A percentile compares a stretch with the other conserved stretches of the same genome.
These are phyloP conservation scores for Plantago major DNA, from an alignment of 257 asterid genomes.

Conservation along the genomic window DNA sequence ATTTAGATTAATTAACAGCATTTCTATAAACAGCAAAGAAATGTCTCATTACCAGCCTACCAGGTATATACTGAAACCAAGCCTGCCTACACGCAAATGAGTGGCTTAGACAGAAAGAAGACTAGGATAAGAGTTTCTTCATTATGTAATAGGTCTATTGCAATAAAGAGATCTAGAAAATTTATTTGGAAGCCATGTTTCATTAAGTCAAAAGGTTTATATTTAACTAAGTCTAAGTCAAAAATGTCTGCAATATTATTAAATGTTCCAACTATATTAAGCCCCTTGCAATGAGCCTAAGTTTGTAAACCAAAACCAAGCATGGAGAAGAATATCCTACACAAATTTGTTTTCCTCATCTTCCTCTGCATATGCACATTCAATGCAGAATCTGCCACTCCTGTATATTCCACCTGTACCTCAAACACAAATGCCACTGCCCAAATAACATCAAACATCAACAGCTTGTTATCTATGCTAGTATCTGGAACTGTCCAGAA, in stretches of 20 bases:
- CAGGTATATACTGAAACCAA: too few relatives aligned
- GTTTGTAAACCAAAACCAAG: not conserved
- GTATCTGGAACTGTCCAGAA: constrained; percentile 33
- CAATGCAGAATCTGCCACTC: constrained; percentile 42
- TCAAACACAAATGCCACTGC: constrained; percentile 12
- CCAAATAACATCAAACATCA: constrained; percentile 36
- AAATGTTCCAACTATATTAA: not conserved
- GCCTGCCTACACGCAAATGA: too few relatives aligned
- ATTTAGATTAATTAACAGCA: too few relatives aligned
- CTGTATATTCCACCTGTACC: constrained; percentile 37
- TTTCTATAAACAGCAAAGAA: too few relatives aligned
- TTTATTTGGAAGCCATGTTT: too few relatives aligned
- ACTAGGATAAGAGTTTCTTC: too few relatives aligned
- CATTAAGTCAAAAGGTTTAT: too few relatives aligned
- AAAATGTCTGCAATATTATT: not conserved
- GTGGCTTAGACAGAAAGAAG: too few relatives aligned
- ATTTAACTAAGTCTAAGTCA: not conserved
- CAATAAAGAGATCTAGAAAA: too few relatives aligned
- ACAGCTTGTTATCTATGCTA: constrained; percentile 30
- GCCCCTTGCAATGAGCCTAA: not conserved
- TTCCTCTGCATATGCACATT: constrained; percentile 19
- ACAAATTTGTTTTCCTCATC: constrained; percentile 22
- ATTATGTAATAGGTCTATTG: too few relatives aligned
- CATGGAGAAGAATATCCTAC: constrained; percentile 28
- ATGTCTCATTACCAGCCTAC: too few relatives aligned